A percentile compares a stretch with the other conserved stretches of the same genome.
Evolutionary conservation across 306 rosid species (phyloP).

Genomic region (Clitoria ternatea): DNA sequence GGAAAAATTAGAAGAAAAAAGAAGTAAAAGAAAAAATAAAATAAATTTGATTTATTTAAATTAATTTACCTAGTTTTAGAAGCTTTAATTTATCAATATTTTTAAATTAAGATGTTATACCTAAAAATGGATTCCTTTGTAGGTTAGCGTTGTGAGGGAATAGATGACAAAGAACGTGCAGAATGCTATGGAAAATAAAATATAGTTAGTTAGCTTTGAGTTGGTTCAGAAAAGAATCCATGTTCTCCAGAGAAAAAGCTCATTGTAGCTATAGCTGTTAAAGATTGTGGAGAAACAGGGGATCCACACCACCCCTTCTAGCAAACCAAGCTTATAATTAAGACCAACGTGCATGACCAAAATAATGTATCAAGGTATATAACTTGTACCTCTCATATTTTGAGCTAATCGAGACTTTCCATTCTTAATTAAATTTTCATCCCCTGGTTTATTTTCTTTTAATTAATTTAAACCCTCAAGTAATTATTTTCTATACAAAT

Average conservation of each 20-base stretch:
- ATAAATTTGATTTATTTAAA: no score
- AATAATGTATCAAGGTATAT: neutral
- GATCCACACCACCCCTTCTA: constrained; percentile 4
- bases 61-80: no score
- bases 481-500: no score
- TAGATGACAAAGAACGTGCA: neutral
- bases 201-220: constrained; percentile 15
- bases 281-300: constrained; percentile 2
- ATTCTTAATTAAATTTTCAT: no score
- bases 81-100: no score
- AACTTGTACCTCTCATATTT: no score
- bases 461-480: no score
- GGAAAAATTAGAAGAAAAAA: no score
- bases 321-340: neutral
- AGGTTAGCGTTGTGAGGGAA: neutral
- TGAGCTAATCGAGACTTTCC: no score
- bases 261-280: neutral
- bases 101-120: no score
- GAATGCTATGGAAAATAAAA: neutral
- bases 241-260: constrained; percentile 18
- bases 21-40: no score
- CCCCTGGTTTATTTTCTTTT: no score
- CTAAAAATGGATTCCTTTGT: neutral
- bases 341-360: neutral
- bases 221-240: constrained; percentile 6